phyloP scores from a whole-genome alignment of 2,329 filamentous ascomycete species.

The Ascosphaera aggregata region DNA sequence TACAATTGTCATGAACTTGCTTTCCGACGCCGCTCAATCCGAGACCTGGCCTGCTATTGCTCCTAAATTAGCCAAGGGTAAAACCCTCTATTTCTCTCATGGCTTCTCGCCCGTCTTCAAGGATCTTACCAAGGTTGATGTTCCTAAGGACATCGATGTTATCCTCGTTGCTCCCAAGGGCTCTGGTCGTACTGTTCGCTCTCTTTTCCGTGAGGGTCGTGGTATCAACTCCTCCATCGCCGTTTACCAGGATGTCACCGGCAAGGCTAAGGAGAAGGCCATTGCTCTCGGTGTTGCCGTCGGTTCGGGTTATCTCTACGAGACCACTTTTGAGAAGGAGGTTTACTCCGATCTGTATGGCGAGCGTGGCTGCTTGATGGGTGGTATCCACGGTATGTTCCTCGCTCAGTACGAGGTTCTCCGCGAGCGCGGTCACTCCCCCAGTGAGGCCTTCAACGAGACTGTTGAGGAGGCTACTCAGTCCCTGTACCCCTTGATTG shows the following conservation, averaged over 20 bases:
- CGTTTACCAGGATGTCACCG: conserved; percentile 95
- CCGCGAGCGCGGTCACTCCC: conserved; percentile 91
- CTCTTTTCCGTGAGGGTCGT: conserved; percentile 96
- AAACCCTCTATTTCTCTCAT: conserved; percentile 99
- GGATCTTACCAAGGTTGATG: conserved; percentile 95
- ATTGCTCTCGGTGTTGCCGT: conserved; percentile 91
- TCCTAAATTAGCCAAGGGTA: conserved; percentile 95
- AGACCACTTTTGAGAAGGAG: conserved; percentile 99
- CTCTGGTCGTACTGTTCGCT: conserved; percentile 93
- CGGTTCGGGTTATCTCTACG: conserved; percentile 95
- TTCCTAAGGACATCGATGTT: conserved; percentile 87
- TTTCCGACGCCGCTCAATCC: conserved; percentile 89
- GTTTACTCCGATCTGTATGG: conserved; percentile 99
- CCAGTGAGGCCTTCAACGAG: conserved; percentile 99
- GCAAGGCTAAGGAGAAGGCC: conserved; percentile 95
- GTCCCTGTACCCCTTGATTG: conserved; percentile 92
- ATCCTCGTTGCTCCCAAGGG: conserved; percentile 99
- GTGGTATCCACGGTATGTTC: conserved; percentile 99
- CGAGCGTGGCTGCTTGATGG: conserved; percentile 99
- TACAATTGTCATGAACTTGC: conserved; percentile 97
- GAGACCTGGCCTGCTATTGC: conserved; percentile 98
- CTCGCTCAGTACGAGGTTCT: conserved; percentile 99
- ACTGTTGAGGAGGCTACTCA: conserved; percentile 99
- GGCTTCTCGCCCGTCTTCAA: conserved; percentile 99
- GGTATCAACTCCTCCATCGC: conserved; percentile 99